Conservation (phyloP, 805 yeast species). For the Tetrapisispora arboricola region DNA sequence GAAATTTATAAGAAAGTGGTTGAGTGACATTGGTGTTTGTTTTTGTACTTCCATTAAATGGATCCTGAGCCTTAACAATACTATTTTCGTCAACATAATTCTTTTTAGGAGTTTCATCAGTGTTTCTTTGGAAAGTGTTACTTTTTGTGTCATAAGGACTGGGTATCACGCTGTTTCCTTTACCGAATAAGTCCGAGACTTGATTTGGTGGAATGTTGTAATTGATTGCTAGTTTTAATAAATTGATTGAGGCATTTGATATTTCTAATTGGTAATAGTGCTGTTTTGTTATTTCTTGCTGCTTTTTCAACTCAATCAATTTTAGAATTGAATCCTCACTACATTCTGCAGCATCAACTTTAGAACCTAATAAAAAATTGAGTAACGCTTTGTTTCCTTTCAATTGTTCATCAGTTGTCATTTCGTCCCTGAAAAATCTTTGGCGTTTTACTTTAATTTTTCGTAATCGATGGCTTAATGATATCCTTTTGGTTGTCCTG, state of each 20-base stretch:
- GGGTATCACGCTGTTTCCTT: slow-evolving; percentile 2
- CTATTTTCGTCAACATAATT: not conserved
- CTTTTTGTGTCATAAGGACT: not conserved
- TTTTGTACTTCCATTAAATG: not conserved
- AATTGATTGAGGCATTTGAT: slow-evolving; percentile 47
- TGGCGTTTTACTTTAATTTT: not conserved
- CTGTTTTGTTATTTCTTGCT: slow-evolving; percentile 78
- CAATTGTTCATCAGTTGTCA: not conserved
- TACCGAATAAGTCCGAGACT: slow-evolving; percentile 48
- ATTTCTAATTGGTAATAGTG: slow-evolving; percentile 62
- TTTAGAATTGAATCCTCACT: slow-evolving; percentile 48
- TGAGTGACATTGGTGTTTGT: not conserved
- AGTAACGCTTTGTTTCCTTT: not conserved
- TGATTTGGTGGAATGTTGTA: slow-evolving; percentile 56
- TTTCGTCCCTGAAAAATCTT: not conserved
- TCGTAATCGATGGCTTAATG: not conserved
- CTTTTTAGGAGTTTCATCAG: not conserved
- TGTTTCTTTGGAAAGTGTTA: not conserved
- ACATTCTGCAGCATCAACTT: slow-evolving; percentile 36
- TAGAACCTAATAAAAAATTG: not conserved
- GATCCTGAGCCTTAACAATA: slow-evolving; percentile 1
- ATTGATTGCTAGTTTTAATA: slow-evolving; percentile 49
- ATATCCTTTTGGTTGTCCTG: not conserved
- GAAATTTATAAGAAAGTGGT: slow-evolving; percentile 15
- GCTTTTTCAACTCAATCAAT: slow-evolving; percentile 49